These are phyloP conservation scores for Chrysosporium queenslandicum DNA, from an alignment of 2,329 filamentous ascomycete species.

Conservation along the genomic window DNA sequence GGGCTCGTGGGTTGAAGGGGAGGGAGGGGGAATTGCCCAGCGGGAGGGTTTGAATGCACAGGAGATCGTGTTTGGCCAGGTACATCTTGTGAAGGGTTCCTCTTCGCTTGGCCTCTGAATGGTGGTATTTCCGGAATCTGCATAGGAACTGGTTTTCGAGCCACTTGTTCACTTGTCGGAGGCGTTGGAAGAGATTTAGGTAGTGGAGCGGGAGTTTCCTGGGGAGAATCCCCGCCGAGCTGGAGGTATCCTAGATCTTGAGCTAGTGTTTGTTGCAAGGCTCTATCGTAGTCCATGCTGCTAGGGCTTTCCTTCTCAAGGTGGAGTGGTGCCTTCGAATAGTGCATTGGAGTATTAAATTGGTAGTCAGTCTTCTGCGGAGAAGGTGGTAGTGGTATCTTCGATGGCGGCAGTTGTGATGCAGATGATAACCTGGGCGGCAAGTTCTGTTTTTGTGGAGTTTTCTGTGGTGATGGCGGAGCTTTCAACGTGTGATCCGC, in stretches of 20 bases:
- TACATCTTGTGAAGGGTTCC: conserved; percentile 17
- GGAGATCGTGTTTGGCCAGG: conserved; percentile 10
- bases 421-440: conserved; percentile 23
- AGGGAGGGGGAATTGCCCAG: conserved; percentile 24
- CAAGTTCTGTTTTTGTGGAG: conserved; percentile 47
- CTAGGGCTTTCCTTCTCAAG: conserved; percentile 29
- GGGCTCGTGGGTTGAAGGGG: conserved; percentile 19
- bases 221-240: conserved; percentile 25
- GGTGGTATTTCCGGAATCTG: conserved; percentile 28
- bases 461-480: conserved; percentile 49
- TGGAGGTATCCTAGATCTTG: conserved; percentile 35
- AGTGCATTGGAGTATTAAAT: conserved; percentile 38
- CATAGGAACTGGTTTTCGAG: conserved; percentile 23
- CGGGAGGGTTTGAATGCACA: conserved; percentile 15
- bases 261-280: conserved; percentile 34
- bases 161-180: conserved; percentile 15
- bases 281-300: conserved; percentile 34
- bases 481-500: conserved; percentile 26
- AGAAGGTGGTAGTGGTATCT: conserved; percentile 51
- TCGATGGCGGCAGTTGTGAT: conserved; percentile 43
- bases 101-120: conserved; percentile 23
- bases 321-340: conserved; percentile 29
- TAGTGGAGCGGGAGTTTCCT: conserved; percentile 16
- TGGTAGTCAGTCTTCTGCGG: conserved; percentile 44
- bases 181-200: conserved; percentile 12